Percentiles rank a stretch among this genome's conserved stretches.
Evolutionary conservation across 768 basidiomycete genomes (phyloP).

Genomic region (Psilocybe sp.): DNA sequence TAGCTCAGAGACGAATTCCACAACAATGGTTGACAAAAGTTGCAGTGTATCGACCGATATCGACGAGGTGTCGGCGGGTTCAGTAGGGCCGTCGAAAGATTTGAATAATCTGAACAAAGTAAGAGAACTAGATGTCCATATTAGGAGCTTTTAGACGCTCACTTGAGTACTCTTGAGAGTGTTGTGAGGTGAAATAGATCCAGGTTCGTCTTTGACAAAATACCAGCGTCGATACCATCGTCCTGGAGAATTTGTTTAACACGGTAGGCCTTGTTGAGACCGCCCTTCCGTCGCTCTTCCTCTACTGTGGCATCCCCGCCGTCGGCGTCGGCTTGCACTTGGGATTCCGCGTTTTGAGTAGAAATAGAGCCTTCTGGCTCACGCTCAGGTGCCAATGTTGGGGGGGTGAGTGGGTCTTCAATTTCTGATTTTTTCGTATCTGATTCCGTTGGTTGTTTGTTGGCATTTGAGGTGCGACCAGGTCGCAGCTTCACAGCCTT

Average conservation of each 20-base stretch:
- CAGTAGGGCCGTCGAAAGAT: constrained; percentile 18
- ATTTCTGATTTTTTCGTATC: constrained; percentile 18
- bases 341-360: not conserved
- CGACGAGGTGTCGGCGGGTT: constrained; percentile 22
- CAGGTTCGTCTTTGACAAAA: constrained; percentile 40
- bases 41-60: constrained; percentile 51
- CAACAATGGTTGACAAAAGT: constrained; percentile 41
- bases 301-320: constrained; percentile 5
- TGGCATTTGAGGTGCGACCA: constrained; percentile 28
- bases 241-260: constrained; percentile 38
- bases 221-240: constrained; percentile 42
- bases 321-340: not conserved
- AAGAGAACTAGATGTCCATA: not conserved
- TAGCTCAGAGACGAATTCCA: constrained; percentile 49
- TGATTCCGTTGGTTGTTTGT: constrained; percentile 15
- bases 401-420: constrained; percentile 3
- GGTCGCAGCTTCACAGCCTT: constrained; percentile 30
- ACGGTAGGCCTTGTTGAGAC: constrained; percentile 42
- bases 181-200: constrained; percentile 45
- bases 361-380: not conserved
- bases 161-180: constrained; percentile 39
- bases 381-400: not conserved
- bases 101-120: constrained; percentile 16
- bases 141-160: constrained; percentile 9
- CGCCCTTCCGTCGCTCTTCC: constrained; percentile 23